A percentile compares a stretch with the other conserved stretches of the same genome.
These are phyloP conservation scores for Madurella fahalii DNA, from an alignment of 2,329 filamentous ascomycete species.

Conservation along the genomic window DNA sequence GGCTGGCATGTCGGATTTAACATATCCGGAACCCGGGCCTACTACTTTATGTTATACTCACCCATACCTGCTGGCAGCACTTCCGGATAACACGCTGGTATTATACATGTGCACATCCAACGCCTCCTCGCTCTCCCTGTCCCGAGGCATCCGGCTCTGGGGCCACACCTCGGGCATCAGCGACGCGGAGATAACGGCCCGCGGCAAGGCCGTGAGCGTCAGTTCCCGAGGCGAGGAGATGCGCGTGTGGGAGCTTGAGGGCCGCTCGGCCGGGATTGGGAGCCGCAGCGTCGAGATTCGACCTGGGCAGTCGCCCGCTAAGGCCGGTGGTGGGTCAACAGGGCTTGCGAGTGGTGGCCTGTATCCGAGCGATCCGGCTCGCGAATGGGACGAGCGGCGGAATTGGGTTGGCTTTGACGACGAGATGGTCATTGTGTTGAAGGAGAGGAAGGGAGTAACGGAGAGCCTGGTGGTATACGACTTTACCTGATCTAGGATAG, in stretches of 20 bases:
- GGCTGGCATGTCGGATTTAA: background rate
- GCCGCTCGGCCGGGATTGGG: constrained; percentile 42
- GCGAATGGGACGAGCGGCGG: constrained; percentile 42
- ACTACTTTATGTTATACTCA: constrained; percentile 67
- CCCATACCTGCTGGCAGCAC: constrained; percentile 78
- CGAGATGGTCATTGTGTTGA: constrained; percentile 82
- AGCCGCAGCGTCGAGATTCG: constrained; percentile 49
- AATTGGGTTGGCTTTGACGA: constrained; percentile 86
- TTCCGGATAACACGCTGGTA: constrained; percentile 83
- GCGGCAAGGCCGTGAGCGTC: constrained; percentile 87
- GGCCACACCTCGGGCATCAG: constrained; percentile 89
- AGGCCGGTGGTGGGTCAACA: constrained; percentile 15
- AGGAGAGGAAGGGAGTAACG: constrained; percentile 61
- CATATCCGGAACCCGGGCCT: constrained; percentile 40
- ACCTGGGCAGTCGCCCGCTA: constrained; percentile 30
- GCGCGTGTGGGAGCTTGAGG: constrained; percentile 86
- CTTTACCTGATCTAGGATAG: constrained; percentile 56
- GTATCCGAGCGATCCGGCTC: background rate
- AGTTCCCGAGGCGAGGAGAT: constrained; percentile 74
- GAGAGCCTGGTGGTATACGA: constrained; percentile 82
- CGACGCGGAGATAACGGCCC: constrained; percentile 75
- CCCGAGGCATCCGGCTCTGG: constrained; percentile 73
- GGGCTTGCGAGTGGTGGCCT: constrained; percentile 1
- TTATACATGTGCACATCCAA: constrained; percentile 78
- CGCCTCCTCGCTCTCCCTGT: constrained; percentile 61